Percentiles rank a stretch among this genome's conserved stretches.
phyloP scores from a whole-genome alignment of 1,284 basidiomycete species.

The Bondarzewia mesenterica region DNA sequence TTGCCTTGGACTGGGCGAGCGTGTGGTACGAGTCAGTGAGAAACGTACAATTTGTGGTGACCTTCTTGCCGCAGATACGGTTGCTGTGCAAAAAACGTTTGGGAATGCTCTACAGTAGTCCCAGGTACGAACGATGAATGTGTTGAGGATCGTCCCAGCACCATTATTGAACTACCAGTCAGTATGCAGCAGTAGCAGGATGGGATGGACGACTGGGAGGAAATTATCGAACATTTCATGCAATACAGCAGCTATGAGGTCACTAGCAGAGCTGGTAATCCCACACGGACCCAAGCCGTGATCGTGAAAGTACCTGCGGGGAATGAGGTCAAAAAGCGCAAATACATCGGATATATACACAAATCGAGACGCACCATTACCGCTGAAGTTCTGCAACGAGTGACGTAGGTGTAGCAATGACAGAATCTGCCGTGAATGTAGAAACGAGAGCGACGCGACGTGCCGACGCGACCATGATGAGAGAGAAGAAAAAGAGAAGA shows the following conservation, averaged over 20 bases:
- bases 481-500: too few relatives aligned
- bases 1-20: constrained; percentile 39
- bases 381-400: too few relatives aligned
- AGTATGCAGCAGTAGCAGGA: not conserved
- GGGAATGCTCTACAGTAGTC: not conserved
- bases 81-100: constrained; percentile 13
- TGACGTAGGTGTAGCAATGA: too few relatives aligned
- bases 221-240: not conserved
- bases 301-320: too few relatives aligned
- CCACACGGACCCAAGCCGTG: not conserved
- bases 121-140: not conserved
- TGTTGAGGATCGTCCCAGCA: not conserved
- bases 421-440: too few relatives aligned
- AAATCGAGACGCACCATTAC: too few relatives aligned
- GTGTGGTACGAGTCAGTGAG: not conserved
- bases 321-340: too few relatives aligned
- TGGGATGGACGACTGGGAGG: not conserved
- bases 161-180: not conserved
- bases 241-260: not conserved
- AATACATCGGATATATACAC: too few relatives aligned
- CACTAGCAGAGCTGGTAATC: not conserved
- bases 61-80: constrained; percentile 22
- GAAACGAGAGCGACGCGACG: too few relatives aligned
- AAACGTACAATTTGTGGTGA: constrained; percentile 17
- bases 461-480: too few relatives aligned